These are phyloP conservation scores for Entomortierella parvispora DNA, from an alignment of 192 early-diverging fungal species.

Conservation along the genomic window DNA sequence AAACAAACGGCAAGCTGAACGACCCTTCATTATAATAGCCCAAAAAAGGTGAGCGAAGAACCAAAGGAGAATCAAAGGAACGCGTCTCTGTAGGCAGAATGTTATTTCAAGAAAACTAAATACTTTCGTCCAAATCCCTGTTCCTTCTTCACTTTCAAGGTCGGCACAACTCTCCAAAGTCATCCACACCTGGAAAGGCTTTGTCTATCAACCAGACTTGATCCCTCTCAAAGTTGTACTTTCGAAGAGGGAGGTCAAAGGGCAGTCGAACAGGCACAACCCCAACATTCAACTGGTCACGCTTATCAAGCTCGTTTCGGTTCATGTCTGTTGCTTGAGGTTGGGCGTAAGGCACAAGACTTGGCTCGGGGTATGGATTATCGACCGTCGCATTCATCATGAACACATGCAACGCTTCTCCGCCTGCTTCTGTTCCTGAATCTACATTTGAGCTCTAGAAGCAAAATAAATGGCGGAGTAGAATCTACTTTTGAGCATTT, in stretches of 20 bases:
- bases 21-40: no score
- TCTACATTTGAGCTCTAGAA: slow-evolving; percentile 5
- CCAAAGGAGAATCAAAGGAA: no score
- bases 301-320: not conserved
- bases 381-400: slow-evolving; percentile 40
- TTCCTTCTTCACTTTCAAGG: not conserved
- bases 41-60: no score
- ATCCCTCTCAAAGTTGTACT: slow-evolving; percentile 47
- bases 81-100: no score
- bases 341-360: no score
- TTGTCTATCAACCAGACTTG: slow-evolving; percentile 41
- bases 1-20: no score
- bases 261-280: slow-evolving; percentile 68
- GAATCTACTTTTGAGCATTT: not conserved
- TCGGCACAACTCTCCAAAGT: slow-evolving; percentile 29
- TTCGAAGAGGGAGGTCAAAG: slow-evolving; percentile 66
- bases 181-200: slow-evolving; percentile 30
- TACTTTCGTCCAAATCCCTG: not conserved
- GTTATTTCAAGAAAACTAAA: no score
- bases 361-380: slow-evolving; percentile 33
- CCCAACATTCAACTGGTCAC: not conserved
- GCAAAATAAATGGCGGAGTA: not conserved
- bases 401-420: slow-evolving; percentile 20
- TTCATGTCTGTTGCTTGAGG: no score
- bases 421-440: not conserved